Base-by-base conservation (phyloP, 1,139 yeast species). In the Hyphopichia wangnamkhiaoensis region DNA sequence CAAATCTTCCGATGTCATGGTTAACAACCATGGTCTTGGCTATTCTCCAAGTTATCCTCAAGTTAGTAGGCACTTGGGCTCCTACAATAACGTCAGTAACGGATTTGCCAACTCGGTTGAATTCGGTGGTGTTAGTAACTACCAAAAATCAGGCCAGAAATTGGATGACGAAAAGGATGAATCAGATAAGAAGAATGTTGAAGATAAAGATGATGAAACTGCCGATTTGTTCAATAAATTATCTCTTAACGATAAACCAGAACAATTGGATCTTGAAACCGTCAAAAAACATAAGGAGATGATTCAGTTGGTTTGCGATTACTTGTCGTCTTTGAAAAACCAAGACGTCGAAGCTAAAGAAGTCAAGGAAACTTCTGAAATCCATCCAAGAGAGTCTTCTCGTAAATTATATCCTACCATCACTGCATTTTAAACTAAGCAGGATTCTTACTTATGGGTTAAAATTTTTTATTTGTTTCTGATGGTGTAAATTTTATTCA, bases 371-470 rank as follows among this genome's bases (percentile, higher is more conserved):
- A 10, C 19, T 8, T 9, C 12, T 18, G 15, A 10, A 12, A 18
- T 17, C 12, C 31, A 38, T 17, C n/a, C n/a, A n/a, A n/a, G n/a
- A n/a, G 40, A 40, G 33, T 51, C 43, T 31, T 45, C 52, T 15
- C 45, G 50, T 38, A 59, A 54, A 14, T 59, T 71, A 45, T 72
- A 72, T 47, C 78, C 78, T 20, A 61, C 65, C 14, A 71, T 72
- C 38, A 59, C 74, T 37, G 74, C 75, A 30, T 71, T 71, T 49
- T 72, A 59, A 49, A 4, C 15, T 13, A 10, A 18, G 24, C 7
- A 7, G 10, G 9, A 21, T 10, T n/a, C 7, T 21, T 21, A 7
- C 24, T 14, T 26, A 15, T 14, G 20, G 14, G 12, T 33, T 33
- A 6, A 14, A n/a, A 25, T 10, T 21, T 13, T 26, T 34, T 16